phyloP scores from a whole-genome alignment of 345 rosid species.

The Stellera chamaejasme region DNA sequence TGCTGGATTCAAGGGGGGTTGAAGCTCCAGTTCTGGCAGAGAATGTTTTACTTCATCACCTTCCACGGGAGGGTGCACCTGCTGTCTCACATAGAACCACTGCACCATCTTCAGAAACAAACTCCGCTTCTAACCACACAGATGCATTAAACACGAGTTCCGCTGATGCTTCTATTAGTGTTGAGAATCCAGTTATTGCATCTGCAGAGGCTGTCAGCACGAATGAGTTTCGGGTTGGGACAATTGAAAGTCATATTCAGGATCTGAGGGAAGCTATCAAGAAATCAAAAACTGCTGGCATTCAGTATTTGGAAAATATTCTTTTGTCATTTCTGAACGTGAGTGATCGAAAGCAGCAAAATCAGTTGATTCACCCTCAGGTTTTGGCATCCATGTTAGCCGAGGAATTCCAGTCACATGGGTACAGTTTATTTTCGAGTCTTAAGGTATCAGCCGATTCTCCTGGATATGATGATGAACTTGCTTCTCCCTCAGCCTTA shows the following conservation, averaged over 20 bases:
- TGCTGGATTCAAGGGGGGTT: constrained; percentile 20
- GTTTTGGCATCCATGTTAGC: constrained; percentile 21
- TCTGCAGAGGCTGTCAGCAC: constrained; percentile 6
- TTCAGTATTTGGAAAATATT: constrained; percentile 29
- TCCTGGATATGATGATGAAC: constrained; percentile 21
- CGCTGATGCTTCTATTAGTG: constrained; percentile 13
- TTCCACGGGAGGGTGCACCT: constrained; percentile 13
- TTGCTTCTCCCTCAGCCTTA: constrained; percentile 28
- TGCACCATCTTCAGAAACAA: constrained; percentile 12
- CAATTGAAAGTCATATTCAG: constrained; percentile 20
- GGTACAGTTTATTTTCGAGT: constrained; percentile 32
- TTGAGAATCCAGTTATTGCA: constrained; percentile 11
- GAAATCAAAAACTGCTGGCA: constrained; percentile 21
- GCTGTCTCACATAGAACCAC: constrained; percentile 8
- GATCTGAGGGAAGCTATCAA: constrained; percentile 19
- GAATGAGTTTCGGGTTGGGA: constrained; percentile 12
- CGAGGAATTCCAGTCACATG: constrained; percentile 25
- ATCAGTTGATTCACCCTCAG: constrained; percentile 15
- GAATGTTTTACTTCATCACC: constrained; percentile 13
- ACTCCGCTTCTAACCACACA: constrained; percentile 5
- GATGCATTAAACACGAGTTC: constrained; percentile 14
- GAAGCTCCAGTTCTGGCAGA: constrained; percentile 18
- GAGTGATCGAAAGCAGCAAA: constrained; percentile 9
- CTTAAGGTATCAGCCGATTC: constrained; percentile 9
- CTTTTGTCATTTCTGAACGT: constrained; percentile 24